phyloP scores from a whole-genome alignment of 163 green algal genomes.

The Prototheca cutis region DNA sequence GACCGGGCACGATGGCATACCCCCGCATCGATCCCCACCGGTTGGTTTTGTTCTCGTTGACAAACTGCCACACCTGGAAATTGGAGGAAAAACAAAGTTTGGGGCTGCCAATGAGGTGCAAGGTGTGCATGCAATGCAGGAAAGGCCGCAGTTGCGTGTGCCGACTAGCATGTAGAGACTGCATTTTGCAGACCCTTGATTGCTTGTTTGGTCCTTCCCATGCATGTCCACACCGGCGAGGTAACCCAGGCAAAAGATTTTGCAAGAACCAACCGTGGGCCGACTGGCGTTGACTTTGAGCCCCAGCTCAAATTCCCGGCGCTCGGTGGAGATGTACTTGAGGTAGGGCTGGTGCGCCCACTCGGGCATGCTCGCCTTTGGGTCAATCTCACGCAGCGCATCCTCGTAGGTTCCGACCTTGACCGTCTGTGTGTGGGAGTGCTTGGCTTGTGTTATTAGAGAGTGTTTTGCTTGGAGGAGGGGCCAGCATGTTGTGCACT shows the following conservation, averaged over 20 bases:
- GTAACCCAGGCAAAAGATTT: too few species aligned
- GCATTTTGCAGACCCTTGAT: too few species aligned
- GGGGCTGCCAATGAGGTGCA: too few species aligned
- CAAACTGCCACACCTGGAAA: constrained; percentile 15
- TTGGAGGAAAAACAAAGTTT: too few species aligned
- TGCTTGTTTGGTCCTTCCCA: too few species aligned
- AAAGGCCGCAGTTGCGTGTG: too few species aligned
- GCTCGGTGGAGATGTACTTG: constrained; percentile 18
- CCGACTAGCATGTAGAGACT: too few species aligned
- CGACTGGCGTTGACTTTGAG: constrained; percentile 6
- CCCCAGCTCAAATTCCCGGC: constrained; percentile 9
- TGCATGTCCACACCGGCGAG: too few species aligned
- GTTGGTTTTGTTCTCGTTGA: constrained; percentile 16
- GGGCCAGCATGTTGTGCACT: too few species aligned
- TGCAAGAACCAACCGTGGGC: constrained; percentile 2
- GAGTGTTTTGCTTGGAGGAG: too few species aligned
- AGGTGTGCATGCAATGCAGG: too few species aligned
- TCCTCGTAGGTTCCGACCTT: constrained; percentile 27
- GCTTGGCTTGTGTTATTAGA: too few species aligned
- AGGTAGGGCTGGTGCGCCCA: constrained; percentile 2
- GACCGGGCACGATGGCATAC: constrained; percentile 23
- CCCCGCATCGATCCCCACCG: constrained; percentile 12
- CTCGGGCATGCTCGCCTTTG: neutral
- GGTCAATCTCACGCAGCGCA: constrained; percentile 4
- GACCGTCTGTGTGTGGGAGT: constrained; percentile 12